These are phyloP conservation scores for Colletotrichum horii DNA, from an alignment of 2,329 filamentous ascomycete species.

Conservation along the genomic window DNA sequence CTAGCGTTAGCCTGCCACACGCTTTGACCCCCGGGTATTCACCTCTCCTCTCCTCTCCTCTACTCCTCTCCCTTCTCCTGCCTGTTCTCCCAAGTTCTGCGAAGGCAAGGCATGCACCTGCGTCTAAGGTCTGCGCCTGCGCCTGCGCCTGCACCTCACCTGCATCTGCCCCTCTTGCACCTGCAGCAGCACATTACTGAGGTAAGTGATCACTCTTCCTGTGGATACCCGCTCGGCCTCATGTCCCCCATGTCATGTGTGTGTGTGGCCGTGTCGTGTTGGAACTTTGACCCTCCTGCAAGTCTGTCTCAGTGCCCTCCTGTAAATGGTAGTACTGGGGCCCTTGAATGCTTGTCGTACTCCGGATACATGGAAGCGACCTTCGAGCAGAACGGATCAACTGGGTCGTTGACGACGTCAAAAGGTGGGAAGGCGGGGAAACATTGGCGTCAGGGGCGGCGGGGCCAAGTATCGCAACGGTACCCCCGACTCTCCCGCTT, in stretches of 20 bases:
- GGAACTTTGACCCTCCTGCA: neutral
- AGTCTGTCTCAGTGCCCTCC: neutral
- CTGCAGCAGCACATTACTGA: neutral
- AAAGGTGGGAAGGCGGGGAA: conserved; percentile 1
- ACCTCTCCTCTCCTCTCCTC: neutral
- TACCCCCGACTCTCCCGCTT: neutral
- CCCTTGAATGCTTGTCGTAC: neutral
- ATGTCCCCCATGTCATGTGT: neutral
- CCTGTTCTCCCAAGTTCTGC: neutral
- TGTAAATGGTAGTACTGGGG: neutral
- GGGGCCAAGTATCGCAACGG: neutral
- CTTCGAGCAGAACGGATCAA: neutral
- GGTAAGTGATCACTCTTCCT: neutral
- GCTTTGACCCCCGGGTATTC: too few relatives aligned
- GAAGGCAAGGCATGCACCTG: neutral
- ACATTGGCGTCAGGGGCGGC: neutral
- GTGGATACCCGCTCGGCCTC: neutral
- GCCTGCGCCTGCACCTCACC: neutral
- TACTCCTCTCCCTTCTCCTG: neutral
- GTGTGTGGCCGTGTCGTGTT: neutral
- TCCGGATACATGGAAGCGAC: neutral
- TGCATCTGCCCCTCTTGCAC: neutral
- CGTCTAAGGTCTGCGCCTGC: neutral
- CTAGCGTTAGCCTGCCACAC: too few relatives aligned
- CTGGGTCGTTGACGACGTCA: neutral